phyloP scores from a whole-genome alignment of 2,329 filamentous ascomycete genomes.

The Sordariomycetes sp. region DNA sequence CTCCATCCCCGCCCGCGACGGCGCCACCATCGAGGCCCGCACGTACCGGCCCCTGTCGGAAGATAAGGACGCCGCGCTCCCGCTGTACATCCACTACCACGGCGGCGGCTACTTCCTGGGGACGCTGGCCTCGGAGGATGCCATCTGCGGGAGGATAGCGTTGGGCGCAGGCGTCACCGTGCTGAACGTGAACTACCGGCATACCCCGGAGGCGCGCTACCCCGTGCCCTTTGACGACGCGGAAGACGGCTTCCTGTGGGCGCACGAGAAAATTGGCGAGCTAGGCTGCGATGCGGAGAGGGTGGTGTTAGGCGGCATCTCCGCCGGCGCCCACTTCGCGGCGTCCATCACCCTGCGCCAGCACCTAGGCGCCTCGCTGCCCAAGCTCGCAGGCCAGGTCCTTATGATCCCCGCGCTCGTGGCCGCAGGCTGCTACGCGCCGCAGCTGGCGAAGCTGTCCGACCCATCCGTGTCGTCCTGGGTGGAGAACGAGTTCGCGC shows the following conservation, averaged over 20 bases:
- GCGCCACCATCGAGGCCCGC: conserved; percentile 28
- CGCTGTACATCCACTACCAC: conserved; percentile 40
- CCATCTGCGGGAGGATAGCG: conserved; percentile 35
- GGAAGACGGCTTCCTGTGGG: conserved; percentile 44
- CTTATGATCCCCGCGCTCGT: conserved; percentile 39
- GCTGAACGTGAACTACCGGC: conserved; percentile 46
- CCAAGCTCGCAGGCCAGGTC: conserved; percentile 34
- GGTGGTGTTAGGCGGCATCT: conserved; percentile 36
- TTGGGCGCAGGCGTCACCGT: conserved; percentile 29
- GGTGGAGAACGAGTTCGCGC: conserved; percentile 33
- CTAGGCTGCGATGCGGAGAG: conserved; percentile 25
- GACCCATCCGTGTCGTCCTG: conserved; percentile 30
- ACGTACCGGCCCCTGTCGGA: conserved; percentile 29
- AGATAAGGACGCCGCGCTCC: conserved; percentile 23
- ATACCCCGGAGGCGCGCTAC: conserved; percentile 41
- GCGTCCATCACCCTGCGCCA: conserved; percentile 28
- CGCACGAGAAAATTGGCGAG: conserved; percentile 28
- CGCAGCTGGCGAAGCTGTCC: conserved; percentile 22
- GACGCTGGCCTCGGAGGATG: conserved; percentile 39
- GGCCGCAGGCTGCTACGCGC: conserved; percentile 13
- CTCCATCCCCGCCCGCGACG: conserved; percentile 31
- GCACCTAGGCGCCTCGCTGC: conserved; percentile 14
- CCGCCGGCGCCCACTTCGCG: conserved; percentile 32
- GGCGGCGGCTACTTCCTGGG: conserved; percentile 49
- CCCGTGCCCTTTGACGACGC: conserved; percentile 42